Percentiles rank a stretch among this genome's conserved stretches.
Conservation (phyloP, 169 alveolate species). For the Plasmodium inui region DNA sequence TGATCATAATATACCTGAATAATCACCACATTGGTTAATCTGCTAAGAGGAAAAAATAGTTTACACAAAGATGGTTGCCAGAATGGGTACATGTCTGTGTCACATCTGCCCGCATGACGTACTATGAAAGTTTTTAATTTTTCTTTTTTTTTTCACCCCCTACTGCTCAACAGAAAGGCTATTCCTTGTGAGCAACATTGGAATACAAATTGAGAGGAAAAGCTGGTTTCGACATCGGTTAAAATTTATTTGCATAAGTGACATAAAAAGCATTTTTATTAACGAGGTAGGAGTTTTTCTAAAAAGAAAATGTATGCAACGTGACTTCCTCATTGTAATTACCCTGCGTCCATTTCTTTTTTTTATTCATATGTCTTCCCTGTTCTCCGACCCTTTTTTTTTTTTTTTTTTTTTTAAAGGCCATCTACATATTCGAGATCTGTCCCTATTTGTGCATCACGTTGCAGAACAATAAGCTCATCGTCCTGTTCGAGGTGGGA, state of each 20-base stretch:
- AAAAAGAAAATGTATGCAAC: background rate
- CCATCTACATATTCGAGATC: constrained; percentile 58
- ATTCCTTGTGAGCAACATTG: constrained; percentile 43
- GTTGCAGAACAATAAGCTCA: constrained; percentile 16
- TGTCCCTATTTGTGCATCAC: constrained; percentile 54
- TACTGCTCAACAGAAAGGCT: constrained; percentile 37
- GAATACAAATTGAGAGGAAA: constrained; percentile 59
- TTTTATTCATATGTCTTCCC: background rate
- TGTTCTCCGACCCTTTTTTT: background rate
- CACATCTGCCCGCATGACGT: background rate
- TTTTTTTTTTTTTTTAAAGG: constrained; percentile 29
- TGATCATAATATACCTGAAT: constrained; percentile 35
- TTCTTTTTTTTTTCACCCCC: background rate
- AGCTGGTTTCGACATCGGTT: constrained; percentile 8
- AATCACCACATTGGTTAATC: constrained; percentile 33
- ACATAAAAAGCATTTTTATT: constrained; percentile 27
- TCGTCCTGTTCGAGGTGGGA: constrained; percentile 54
- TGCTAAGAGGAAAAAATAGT: background rate
- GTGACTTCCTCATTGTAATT: background rate
- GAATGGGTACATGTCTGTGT: background rate
- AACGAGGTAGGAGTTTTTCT: constrained; percentile 24
- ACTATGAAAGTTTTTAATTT: background rate
- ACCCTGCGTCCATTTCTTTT: background rate
- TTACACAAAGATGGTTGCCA: background rate
- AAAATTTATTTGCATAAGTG: constrained; percentile 50